Evolutionary conservation across 371 early-diverging fungal species (phyloP), one percentile per base, ranked within the genome.

Genomic region (Aphelidium insulamus): DNA sequence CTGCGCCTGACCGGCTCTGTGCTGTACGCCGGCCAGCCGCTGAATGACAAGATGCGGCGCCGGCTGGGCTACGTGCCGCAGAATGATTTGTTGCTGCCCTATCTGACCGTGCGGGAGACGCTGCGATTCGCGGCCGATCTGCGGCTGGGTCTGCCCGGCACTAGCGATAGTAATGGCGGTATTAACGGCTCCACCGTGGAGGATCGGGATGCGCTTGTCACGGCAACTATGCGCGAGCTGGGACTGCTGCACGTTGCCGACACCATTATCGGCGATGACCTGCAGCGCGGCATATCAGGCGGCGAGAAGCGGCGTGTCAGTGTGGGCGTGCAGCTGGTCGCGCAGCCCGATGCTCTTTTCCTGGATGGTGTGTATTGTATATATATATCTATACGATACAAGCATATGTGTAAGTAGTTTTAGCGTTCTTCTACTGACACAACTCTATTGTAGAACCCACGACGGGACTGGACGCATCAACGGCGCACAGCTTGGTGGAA

Each of bases 21-120:
- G n/a, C n/a, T n/a, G n/a, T n/a, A n/a, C n/a, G n/a, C n/a, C n/a
- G n/a, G n/a, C n/a, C n/a, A n/a, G n/a, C n/a, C n/a, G n/a, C n/a
- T n/a, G n/a, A n/a, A n/a, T n/a, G n/a, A 33, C 19, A 10, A 23
- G 11, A 6, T 33, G 14, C 15, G 26, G n/a, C 24, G 18, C 18
- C 3, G 19, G 16, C 11, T 26, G 6, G 34, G 34, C 6, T 59
- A 45, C 38, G 63, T 62, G 1, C 48, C 49, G 26, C 63, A 62
- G 36, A 45, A 45, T 16, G 48, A 54, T 38, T 30, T 43, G 28
- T 28, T 45, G 11, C 50, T 45, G 34, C 48, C 48, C 1, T 20
- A 26, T 21, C 14, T 48, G 15, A 48, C 48, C 6, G 44, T 44
- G 16, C 22, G 26, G 20, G 48, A 48, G 33, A 18, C 36, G 19